A percentile compares a stretch with the other conserved stretches of the same genome.
Conservation (phyloP, 1,139 yeast species). For the Geotrichum candidum region DNA sequence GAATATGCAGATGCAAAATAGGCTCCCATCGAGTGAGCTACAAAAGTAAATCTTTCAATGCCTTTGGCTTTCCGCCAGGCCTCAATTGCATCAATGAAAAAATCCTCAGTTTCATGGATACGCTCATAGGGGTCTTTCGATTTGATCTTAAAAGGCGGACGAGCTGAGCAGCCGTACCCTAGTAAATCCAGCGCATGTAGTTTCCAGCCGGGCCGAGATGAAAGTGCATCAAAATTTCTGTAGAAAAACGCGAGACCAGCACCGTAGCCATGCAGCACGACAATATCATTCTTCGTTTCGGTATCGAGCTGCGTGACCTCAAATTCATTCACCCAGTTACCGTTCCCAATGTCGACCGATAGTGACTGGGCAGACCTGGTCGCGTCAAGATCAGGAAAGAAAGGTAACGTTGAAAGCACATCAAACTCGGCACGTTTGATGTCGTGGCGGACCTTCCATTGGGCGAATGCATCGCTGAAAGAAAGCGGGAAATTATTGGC, state of each 20-base stretch:
- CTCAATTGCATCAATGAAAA: slow-evolving; percentile 79
- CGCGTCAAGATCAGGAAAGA: slow-evolving; percentile 49
- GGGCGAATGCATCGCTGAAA: slow-evolving; percentile 37
- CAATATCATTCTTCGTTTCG: slow-evolving; percentile 35
- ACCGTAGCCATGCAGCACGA: slow-evolving; percentile 86
- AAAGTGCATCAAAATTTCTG: slow-evolving; percentile 56
- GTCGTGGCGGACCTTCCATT: slow-evolving; percentile 41
- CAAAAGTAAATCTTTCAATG: slow-evolving; percentile 52
- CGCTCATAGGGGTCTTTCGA: slow-evolving; percentile 27
- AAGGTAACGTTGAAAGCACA: slow-evolving; percentile 49
- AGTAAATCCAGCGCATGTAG: slow-evolving; percentile 77
- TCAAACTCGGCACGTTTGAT: slow-evolving; percentile 38
- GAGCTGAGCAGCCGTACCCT: slow-evolving; percentile 76
- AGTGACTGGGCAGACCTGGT: slow-evolving; percentile 45
- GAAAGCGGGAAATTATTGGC: slow-evolving; percentile 32
- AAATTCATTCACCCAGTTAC: slow-evolving; percentile 55
- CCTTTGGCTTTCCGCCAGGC: slow-evolving; percentile 62
- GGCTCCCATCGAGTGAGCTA: slow-evolving; percentile 95
- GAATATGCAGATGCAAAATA: slow-evolving; percentile 77
- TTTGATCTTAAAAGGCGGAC: slow-evolving; percentile 45
- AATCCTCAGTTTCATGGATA: slow-evolving; percentile 52
- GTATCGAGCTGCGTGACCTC: slow-evolving; percentile 31
- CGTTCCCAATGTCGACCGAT: slow-evolving; percentile 45
- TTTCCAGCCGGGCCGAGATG: slow-evolving; percentile 37
- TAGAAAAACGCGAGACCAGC: slow-evolving; percentile 85